Percentiles rank a stretch among this genome's conserved stretches.
Conservation (phyloP, 306 rosid genomes). For the Argentina anserina region DNA sequence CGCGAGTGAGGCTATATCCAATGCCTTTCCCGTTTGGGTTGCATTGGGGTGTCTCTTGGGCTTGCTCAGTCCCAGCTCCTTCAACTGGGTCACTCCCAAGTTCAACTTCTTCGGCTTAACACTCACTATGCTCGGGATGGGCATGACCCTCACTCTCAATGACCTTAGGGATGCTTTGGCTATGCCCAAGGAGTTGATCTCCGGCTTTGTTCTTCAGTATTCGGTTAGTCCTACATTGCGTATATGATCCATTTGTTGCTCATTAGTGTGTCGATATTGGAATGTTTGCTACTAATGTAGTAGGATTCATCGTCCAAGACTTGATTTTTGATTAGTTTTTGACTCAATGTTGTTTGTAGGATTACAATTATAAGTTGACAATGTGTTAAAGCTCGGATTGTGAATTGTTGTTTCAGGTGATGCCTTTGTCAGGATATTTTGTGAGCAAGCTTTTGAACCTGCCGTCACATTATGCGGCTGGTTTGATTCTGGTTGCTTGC, state of each 20-base stretch:
- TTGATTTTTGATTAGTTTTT: background rate
- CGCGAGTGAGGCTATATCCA: slow-evolving; percentile 49
- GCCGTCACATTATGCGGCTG: slow-evolving; percentile 85
- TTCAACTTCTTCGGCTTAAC: slow-evolving; percentile 53
- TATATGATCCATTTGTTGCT: background rate
- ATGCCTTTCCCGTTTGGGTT: slow-evolving; percentile 81
- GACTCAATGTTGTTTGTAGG: background rate
- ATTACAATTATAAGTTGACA: background rate
- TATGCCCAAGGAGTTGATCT: slow-evolving; percentile 68
- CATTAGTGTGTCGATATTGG: background rate
- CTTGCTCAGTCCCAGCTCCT: slow-evolving; percentile 45
- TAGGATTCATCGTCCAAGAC: background rate
- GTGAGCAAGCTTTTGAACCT: slow-evolving; percentile 72
- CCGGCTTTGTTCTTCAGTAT: slow-evolving; percentile 79
- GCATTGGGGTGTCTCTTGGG: slow-evolving; percentile 69
- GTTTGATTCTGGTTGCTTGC: slow-evolving; percentile 73
- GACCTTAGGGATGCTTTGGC: slow-evolving; percentile 74
- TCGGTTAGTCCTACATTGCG: slow-evolving; percentile 44
- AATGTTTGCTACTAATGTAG: background rate
- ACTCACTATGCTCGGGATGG: slow-evolving; percentile 82
- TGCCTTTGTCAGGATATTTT: slow-evolving; percentile 74
- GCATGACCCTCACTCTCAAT: slow-evolving; percentile 84
- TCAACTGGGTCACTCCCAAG: slow-evolving; percentile 68
- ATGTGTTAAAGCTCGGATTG: background rate
- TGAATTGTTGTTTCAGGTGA: slow-evolving; percentile 52